Evolutionary conservation across 2,329 filamentous ascomycete genomes (phyloP), one percentile per base, ranked within the genome.

Genomic region (Hyphodiscus sp.): DNA sequence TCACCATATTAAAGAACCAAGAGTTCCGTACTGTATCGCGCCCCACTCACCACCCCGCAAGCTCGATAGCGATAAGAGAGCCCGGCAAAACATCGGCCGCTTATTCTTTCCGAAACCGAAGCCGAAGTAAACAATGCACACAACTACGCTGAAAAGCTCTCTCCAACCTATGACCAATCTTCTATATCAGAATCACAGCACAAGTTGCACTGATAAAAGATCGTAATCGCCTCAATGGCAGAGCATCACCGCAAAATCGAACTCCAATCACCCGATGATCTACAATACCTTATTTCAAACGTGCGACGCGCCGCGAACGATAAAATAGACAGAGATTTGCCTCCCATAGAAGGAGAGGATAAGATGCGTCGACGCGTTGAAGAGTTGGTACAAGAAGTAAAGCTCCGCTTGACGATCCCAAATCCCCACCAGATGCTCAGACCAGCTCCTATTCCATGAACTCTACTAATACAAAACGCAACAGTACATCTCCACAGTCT

Each of bases 211-310:
- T 30, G 30, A 47, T 47, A 38, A 45, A 8, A 41, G 29, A 1
- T 30, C 10, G 9, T 15, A 30, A 18, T 6, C 42, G 19, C 2
- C n/a, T 44, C 45, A 20, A 69, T 69, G 67, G 58, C 66, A 6
- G 67, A 69, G 53, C 60, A 59, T 60, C 82, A 90, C 70, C 84
- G 88, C 68, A 86, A 84, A 72, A 87, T 92, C 68, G 88, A 91
- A 72, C 81, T 92, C 49, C 87, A 91, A 72, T 79, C 80, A n/a
- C 80, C 83, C 43, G 82, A 86, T 47, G 88, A 92, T 70, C 77
- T 91, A 33, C 72, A 78, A 52, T 88, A 85, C 70, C 79, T 92
- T 26, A 77, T 87, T 62, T 72, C 77, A 59, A 88, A 88, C 65
- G 81, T 89, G 58, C 82, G 83, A 65, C 77, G 77, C 68, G 83